phyloP scores from a whole-genome alignment of 345 rosid species.

The Barbarea vulgaris region DNA sequence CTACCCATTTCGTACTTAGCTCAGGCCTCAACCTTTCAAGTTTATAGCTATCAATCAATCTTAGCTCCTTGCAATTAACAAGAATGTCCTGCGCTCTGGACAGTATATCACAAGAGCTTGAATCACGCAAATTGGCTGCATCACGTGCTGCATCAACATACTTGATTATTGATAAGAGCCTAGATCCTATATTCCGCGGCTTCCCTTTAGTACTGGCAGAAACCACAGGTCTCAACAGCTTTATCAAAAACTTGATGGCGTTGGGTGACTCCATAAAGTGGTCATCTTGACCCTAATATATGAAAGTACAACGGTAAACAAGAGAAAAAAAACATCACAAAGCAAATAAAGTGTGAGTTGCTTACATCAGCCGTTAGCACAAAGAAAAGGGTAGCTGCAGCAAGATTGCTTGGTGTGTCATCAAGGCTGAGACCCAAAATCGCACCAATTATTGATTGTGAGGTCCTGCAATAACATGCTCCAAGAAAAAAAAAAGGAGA shows the following conservation, averaged over 20 bases:
- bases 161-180: slow-evolving; percentile 66
- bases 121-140: slow-evolving; percentile 49
- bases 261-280: slow-evolving; percentile 68
- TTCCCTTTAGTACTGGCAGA: slow-evolving; percentile 52
- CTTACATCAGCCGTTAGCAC: slow-evolving; percentile 83
- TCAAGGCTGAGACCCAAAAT: slow-evolving; percentile 78
- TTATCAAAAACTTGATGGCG: slow-evolving; percentile 65
- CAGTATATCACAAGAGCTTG: slow-evolving; percentile 55
- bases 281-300: slow-evolving; percentile 78
- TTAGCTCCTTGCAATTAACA: slow-evolving; percentile 68
- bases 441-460: slow-evolving; percentile 74
- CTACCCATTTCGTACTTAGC: slow-evolving; percentile 75
- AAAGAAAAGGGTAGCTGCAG: slow-evolving; percentile 79
- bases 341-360: not conserved
- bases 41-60: slow-evolving; percentile 42
- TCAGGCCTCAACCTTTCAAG: slow-evolving; percentile 65
- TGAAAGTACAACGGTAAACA: slow-evolving; percentile 11
- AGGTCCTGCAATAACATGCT: slow-evolving; percentile 59
- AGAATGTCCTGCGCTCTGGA: slow-evolving; percentile 76
- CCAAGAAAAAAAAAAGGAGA: not conserved
- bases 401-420: slow-evolving; percentile 78
- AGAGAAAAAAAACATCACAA: not conserved
- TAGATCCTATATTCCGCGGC: slow-evolving; percentile 61
- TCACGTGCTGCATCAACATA: slow-evolving; percentile 53
- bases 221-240: slow-evolving; percentile 70